Percentiles rank a stretch among this genome's conserved stretches.
These are phyloP conservation scores for Lathyrus sativus DNA, from an alignment of 306 rosid genomes.

Conservation along the genomic window DNA sequence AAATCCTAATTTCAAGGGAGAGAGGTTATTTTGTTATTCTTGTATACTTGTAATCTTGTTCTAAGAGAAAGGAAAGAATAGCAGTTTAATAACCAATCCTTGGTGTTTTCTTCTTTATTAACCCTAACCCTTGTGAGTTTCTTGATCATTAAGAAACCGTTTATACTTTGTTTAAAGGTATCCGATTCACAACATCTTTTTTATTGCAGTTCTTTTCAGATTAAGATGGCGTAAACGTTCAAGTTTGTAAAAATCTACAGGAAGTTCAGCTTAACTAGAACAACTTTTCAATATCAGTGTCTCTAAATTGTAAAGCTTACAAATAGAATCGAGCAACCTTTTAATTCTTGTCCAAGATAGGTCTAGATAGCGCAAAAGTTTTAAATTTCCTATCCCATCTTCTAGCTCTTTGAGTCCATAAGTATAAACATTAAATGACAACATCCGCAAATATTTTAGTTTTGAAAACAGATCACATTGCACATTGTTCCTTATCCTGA, in stretches of 20 bases:
- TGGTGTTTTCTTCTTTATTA: too few species aligned
- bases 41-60: too few species aligned
- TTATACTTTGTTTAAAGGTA: too few species aligned
- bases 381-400: conserved; percentile 10
- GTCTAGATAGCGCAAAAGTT: conserved; percentile 35
- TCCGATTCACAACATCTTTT: too few species aligned
- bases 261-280: not conserved
- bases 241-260: conserved; percentile 22
- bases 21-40: too few species aligned
- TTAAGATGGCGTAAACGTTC: conserved; percentile 30
- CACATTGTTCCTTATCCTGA: not conserved
- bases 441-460: not conserved
- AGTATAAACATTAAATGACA: not conserved
- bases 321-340: conserved; percentile 31
- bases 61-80: too few species aligned
- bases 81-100: too few species aligned
- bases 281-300: not conserved
- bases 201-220: not conserved
- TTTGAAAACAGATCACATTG: not conserved
- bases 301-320: conserved; percentile 38
- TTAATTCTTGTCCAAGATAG: not conserved
- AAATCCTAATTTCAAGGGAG: too few species aligned
- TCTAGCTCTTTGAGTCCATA: not conserved
- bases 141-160: too few species aligned
- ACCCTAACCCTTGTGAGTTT: too few species aligned